These are phyloP conservation scores for Hypericum perforatum DNA, from an alignment of 345 rosid species.

Conservation along the genomic window DNA sequence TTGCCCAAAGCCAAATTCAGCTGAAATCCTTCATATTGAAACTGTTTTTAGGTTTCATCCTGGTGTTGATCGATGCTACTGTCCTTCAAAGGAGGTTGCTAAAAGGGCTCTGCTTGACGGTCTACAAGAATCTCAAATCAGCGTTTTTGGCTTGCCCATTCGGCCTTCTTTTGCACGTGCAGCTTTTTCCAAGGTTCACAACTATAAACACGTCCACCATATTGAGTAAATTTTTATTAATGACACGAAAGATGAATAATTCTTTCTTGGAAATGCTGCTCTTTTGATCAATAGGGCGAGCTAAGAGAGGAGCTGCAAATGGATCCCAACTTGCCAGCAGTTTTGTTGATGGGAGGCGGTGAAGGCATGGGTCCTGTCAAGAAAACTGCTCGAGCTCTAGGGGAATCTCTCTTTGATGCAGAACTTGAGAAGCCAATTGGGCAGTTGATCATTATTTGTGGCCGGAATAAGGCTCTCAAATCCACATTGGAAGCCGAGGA, in stretches of 20 bases:
- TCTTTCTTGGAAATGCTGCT: neutral
- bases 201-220: neutral
- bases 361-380: slow-evolving; percentile 99
- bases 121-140: slow-evolving; percentile 63
- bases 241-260: neutral
- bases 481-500: slow-evolving; percentile 50
- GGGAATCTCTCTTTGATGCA: slow-evolving; percentile 46
- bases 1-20: neutral
- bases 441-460: slow-evolving; percentile 78
- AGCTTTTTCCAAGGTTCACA: slow-evolving; percentile 51
- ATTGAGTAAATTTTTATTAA: no score
- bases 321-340: slow-evolving; percentile 75
- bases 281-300: slow-evolving; percentile 38
- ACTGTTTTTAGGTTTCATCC: slow-evolving; percentile 75
- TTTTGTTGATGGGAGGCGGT: slow-evolving; percentile 95
- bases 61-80: slow-evolving; percentile 77
- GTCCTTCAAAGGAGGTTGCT: slow-evolving; percentile 86
- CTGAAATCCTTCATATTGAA: slow-evolving; percentile 1
- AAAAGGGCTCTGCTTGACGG: slow-evolving; percentile 74
- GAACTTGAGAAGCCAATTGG: slow-evolving; percentile 61
- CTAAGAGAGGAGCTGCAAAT: slow-evolving; percentile 68
- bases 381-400: slow-evolving; percentile 82
- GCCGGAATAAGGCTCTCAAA: slow-evolving; percentile 66
- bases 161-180: slow-evolving; percentile 92
- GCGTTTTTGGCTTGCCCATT: slow-evolving; percentile 79